phyloP scores from a whole-genome alignment of 2,329 filamentous ascomycete genomes.

The Nigrospora osmanthi region DNA sequence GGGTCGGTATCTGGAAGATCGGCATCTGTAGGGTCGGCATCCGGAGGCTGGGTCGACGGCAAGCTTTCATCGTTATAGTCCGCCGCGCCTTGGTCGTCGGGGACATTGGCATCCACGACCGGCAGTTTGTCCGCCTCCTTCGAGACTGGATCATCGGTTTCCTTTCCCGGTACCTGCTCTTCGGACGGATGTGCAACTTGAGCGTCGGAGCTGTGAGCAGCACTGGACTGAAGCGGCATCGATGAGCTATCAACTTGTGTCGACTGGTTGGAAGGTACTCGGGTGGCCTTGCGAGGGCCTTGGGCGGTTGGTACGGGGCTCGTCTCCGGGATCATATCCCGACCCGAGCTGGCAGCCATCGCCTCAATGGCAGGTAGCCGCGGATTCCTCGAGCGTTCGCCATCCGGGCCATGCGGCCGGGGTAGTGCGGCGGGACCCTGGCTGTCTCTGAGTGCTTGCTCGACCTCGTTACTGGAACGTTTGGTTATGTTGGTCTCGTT shows the following conservation, averaged over 20 bases:
- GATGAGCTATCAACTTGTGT: not conserved
- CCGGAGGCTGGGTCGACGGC: not conserved
- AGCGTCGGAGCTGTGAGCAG: not conserved
- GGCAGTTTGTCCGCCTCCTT: not conserved
- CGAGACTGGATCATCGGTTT: not conserved
- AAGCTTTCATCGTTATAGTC: not conserved
- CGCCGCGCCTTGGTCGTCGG: not conserved
- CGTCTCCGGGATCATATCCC: conserved; percentile 22
- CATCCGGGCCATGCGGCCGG: not conserved
- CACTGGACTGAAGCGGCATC: not conserved
- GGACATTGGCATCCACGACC: not conserved
- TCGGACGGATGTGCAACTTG: not conserved
- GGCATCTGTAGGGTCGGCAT: no score
- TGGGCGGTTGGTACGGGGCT: conserved; percentile 9
- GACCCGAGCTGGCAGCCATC: conserved; percentile 4
- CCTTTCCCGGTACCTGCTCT: not conserved
- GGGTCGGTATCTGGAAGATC: not conserved
- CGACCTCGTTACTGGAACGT: not conserved
- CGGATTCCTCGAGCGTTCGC: not conserved
- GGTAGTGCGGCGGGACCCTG: conserved; percentile 12
- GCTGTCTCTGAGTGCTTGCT: conserved; percentile 22
- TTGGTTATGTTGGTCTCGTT: not conserved
- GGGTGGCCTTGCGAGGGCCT: not conserved
- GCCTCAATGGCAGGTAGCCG: not conserved
- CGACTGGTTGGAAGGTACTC: not conserved